These are phyloP conservation scores for Caloboletus firmus DNA, from an alignment of 1,284 basidiomycete species.

Conservation along the genomic window DNA sequence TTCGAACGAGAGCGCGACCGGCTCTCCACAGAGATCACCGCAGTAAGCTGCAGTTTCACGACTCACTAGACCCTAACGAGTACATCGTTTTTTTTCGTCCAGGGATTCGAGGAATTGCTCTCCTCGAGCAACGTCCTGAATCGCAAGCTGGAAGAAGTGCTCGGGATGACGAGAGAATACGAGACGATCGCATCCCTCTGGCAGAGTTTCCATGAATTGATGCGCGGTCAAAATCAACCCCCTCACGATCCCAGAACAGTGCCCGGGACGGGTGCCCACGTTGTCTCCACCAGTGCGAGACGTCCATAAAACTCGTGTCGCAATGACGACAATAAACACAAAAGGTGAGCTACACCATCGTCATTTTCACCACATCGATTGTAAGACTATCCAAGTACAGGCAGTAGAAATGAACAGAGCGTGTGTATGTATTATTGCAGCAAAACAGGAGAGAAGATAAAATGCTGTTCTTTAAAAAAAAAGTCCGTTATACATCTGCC, in stretches of 20 bases:
- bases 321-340: conserved; percentile 16
- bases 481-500: conserved; percentile 59
- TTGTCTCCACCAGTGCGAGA: conserved; percentile 43
- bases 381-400: conserved; percentile 55
- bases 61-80: not conserved
- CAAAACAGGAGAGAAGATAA: conserved; percentile 38
- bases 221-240: conserved; percentile 53
- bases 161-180: conserved; percentile 92
- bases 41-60: conserved; percentile 45
- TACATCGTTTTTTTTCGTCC: not conserved
- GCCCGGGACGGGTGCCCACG: conserved; percentile 69
- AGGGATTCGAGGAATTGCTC: conserved; percentile 91
- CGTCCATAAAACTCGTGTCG: conserved; percentile 19
- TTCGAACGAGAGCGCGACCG: conserved; percentile 78
- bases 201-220: conserved; percentile 79
- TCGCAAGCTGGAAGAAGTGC: conserved; percentile 88
- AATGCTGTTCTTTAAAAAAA: conserved; percentile 28
- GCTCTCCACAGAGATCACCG: conserved; percentile 68
- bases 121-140: conserved; percentile 88
- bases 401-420: conserved; percentile 34
- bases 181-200: conserved; percentile 86
- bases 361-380: conserved; percentile 34
- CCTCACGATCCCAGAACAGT: conserved; percentile 37
- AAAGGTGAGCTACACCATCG: conserved; percentile 25
- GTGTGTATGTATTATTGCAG: conserved; percentile 34